These are phyloP conservation scores for Fusarium tuaranense DNA, from an alignment of 2,329 filamentous ascomycete species.

Conservation along the genomic window DNA sequence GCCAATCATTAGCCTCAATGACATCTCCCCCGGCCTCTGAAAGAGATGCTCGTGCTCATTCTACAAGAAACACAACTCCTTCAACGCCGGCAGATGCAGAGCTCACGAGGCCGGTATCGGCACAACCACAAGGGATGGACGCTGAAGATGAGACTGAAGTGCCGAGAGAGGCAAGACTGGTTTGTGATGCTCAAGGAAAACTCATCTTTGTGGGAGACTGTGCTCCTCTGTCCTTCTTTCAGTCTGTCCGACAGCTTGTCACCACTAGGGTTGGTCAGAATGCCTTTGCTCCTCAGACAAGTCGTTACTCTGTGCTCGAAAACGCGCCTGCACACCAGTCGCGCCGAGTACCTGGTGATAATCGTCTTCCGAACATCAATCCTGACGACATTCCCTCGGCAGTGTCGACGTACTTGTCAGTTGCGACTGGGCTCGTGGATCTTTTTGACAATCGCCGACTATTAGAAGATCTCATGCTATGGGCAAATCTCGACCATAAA, in stretches of 20 bases:
- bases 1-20: conserved; percentile 29
- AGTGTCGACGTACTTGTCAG: conserved; percentile 52
- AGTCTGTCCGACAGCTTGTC: conserved; percentile 65
- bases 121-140: conserved; percentile 21
- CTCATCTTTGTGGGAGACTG: conserved; percentile 68
- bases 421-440: conserved; percentile 61
- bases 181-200: conserved; percentile 65
- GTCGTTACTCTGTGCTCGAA: conserved; percentile 62
- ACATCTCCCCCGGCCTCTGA: conserved; percentile 38
- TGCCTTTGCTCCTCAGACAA: conserved; percentile 64
- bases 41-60: conserved; percentile 27
- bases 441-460: conserved; percentile 59
- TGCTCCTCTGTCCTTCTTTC: conserved; percentile 67
- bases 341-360: conserved; percentile 30
- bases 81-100: conserved; percentile 21
- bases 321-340: conserved; percentile 52
- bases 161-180: conserved; percentile 63
- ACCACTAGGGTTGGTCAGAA: conserved; percentile 60
- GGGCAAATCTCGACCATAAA: conserved; percentile 52
- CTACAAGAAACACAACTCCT: conserved; percentile 31
- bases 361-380: conserved; percentile 44
- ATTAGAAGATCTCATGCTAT: conserved; percentile 54
- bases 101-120: background rate
- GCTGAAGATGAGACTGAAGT: conserved; percentile 66
- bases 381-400: conserved; percentile 43